phyloP scores from a whole-genome alignment of 2,329 filamentous ascomycete species.

The Zymoseptoria pseudotritici region DNA sequence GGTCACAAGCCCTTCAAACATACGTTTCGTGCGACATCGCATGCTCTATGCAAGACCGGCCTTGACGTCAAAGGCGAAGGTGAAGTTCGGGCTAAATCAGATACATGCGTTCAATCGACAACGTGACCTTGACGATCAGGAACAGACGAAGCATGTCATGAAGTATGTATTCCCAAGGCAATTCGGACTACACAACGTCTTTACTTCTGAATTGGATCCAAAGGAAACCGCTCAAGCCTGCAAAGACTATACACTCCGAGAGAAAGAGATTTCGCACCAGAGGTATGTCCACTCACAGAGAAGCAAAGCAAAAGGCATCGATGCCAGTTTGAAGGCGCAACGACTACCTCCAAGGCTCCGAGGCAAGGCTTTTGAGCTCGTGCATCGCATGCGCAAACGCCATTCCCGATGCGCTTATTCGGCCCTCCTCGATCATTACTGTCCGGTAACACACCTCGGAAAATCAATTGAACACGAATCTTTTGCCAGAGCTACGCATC shows the following conservation, averaged over 20 bases:
- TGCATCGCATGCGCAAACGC: slow-evolving; percentile 60
- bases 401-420: slow-evolving; percentile 72
- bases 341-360: slow-evolving; percentile 53
- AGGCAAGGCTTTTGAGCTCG: slow-evolving; percentile 52
- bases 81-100: slow-evolving; percentile 69
- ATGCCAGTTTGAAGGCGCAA: slow-evolving; percentile 36
- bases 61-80: slow-evolving; percentile 58
- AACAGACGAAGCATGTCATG: slow-evolving; percentile 63
- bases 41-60: slow-evolving; percentile 78
- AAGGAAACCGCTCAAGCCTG: slow-evolving; percentile 64
- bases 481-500: slow-evolving; percentile 41
- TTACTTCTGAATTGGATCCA: slow-evolving; percentile 60
- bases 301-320: not conserved
- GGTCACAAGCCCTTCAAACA: slow-evolving; percentile 30
- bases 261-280: slow-evolving; percentile 61
- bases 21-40: slow-evolving; percentile 69
- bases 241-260: slow-evolving; percentile 78
- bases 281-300: not conserved
- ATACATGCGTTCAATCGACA: slow-evolving; percentile 79
- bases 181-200: slow-evolving; percentile 87
- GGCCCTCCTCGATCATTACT: slow-evolving; percentile 74
- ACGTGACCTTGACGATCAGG: slow-evolving; percentile 38
- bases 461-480: not conserved
- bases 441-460: slow-evolving; percentile 60
- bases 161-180: slow-evolving; percentile 93